Evolutionary conservation across 1,139 yeast genomes (phyloP), one percentile per base, ranked within the genome.

Genomic region (Suhomyces bokatorum): DNA sequence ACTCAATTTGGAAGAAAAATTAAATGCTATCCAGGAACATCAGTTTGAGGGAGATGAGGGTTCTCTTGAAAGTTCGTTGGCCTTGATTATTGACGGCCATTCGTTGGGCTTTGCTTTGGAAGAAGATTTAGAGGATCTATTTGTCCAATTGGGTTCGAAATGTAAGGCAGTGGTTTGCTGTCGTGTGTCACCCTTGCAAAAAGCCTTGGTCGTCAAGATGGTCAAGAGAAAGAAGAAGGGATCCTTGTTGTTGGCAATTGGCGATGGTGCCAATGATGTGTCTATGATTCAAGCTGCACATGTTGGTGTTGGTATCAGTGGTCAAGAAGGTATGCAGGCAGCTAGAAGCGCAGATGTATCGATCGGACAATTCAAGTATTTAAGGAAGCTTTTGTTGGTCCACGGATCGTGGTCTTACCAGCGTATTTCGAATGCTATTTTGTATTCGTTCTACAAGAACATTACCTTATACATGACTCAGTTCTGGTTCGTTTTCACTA

Each of bases 311-410:
- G 99, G 99, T 62, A 93, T 93, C 54, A 88, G 95, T 59, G 99
- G 99, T 56, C 87, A 89, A 88, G 99, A 95, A 69, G 99, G 99
- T 56, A 91, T 91, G 90, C 99, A 95, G 66, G 99, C 99, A 8
- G 98, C 99, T 0, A 78, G 99, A 65, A 85, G 95, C 65, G 99
- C 99, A 0, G 99, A 95, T 73, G 83, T 93, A 48, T 91, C 98
- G 1, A 89, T 95, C 66, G 99, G 97, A 0, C 99, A 95, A 63
- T 95, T 95, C 77, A 83, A 85, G 62, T 93, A 80, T 61, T 76
- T 95, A 68, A 80, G 82, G 55, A 91, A 88, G 60, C 68, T 95
- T 45, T 69, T 95, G 41, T 73, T 95, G 39, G 99, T 95, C 9
- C 99, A 95, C 64, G 99, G 99, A 1, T 75, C 97, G 4, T 95